A percentile compares a stretch with the other conserved stretches of the same genome.
phyloP scores from a whole-genome alignment of 1,139 yeast genomes.

The Suhomyces terraborum region DNA sequence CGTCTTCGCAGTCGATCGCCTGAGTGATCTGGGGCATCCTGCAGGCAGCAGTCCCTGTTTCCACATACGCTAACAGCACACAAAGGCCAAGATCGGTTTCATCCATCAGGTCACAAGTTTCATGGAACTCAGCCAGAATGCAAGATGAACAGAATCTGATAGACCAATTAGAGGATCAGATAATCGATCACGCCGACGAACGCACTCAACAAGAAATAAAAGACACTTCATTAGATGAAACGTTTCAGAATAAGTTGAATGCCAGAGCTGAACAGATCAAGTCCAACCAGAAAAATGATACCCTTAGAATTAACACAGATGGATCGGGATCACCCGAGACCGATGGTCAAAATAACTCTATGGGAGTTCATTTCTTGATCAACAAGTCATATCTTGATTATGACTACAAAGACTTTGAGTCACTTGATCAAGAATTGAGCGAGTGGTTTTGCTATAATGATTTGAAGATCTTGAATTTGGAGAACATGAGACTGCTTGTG shows the following conservation, averaged over 20 bases:
- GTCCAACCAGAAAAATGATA: constrained; percentile 18
- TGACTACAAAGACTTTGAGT: constrained; percentile 42
- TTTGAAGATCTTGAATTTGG: constrained; percentile 23
- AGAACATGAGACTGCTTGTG: not conserved
- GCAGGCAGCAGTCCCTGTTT: not conserved
- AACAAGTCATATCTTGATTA: constrained; percentile 49
- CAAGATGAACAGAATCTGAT: constrained; percentile 44
- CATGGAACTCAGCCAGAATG: constrained; percentile 20
- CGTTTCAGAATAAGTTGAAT: constrained; percentile 48
- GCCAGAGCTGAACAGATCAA: constrained; percentile 47
- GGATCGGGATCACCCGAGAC: not conserved
- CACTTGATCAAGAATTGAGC: constrained; percentile 49
- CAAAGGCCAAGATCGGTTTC: constrained; percentile 1
- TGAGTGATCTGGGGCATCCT: constrained; percentile 2
- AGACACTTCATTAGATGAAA: constrained; percentile 41
- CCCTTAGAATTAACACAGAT: constrained; percentile 6
- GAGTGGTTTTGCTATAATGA: constrained; percentile 69
- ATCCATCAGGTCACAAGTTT: not conserved
- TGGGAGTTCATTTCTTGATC: constrained; percentile 32
- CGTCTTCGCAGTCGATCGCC: not conserved
- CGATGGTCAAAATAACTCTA: constrained; percentile 3
- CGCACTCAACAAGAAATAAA: constrained; percentile 35
- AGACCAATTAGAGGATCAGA: constrained; percentile 48
- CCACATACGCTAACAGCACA: constrained; percentile 1
- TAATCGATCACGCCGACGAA: constrained; percentile 50